phyloP scores from a whole-genome alignment of 169 alveolate species.

The Plasmodium relictum region DNA sequence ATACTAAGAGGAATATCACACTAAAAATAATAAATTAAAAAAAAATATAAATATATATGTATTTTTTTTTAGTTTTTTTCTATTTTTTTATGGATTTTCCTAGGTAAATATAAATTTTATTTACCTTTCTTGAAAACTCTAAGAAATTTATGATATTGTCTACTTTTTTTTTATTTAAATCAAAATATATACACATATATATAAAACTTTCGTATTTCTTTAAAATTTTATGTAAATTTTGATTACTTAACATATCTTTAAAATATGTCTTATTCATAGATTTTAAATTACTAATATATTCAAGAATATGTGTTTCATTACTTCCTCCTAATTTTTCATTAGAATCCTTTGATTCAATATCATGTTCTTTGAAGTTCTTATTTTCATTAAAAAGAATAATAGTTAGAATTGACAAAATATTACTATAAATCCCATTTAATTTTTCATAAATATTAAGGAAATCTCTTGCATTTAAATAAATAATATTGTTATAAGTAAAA shows the following conservation, averaged over 20 bases:
- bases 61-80: not conserved
- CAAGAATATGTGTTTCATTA: conserved; percentile 39
- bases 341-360: not conserved
- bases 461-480: conserved; percentile 67
- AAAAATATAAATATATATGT: conserved; percentile 11
- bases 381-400: conserved; percentile 40
- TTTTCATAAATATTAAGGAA: conserved; percentile 54
- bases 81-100: not conserved
- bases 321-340: conserved; percentile 1
- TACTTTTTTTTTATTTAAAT: conserved; percentile 66
- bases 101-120: not conserved
- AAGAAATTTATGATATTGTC: conserved; percentile 46
- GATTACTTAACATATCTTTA: conserved; percentile 34
- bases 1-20: conserved; percentile 32
- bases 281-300: conserved; percentile 41
- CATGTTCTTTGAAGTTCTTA: conserved; percentile 24
- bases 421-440: conserved; percentile 42
- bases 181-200: conserved; percentile 71
- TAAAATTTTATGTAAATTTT: conserved; percentile 20
- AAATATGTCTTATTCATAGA: conserved; percentile 36
- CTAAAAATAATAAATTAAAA: conserved; percentile 13
- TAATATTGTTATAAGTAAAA: conserved; percentile 57
- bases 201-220: conserved; percentile 63
- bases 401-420: conserved; percentile 17
- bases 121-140: conserved; percentile 60